Evolutionary conservation across 257 asterid genomes (phyloP), one percentile per base, ranked within the genome.

Genomic region (Plantago elongata): DNA sequence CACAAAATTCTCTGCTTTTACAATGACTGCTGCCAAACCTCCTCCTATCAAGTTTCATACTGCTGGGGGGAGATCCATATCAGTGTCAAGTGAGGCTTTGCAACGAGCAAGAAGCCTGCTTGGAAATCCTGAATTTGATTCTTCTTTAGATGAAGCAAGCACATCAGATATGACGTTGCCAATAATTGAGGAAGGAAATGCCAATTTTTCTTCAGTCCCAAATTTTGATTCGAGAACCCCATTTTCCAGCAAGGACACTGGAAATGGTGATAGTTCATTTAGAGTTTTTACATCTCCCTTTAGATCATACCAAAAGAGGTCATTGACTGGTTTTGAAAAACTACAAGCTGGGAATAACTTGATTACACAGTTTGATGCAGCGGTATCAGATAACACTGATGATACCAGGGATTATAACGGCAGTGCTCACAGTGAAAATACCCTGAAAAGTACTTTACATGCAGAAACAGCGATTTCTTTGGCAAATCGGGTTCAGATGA

Each of bases 41-140:
- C 80, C 94, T 73, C 80, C 88, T 4, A 66, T 93, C 60, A 87
- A 77, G 79, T 93, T 89, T 76, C 96, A 85, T 8, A 93, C 99
- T 61, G 97, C 99, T 43, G 99, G 97, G 38, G 99, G 97, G 63
- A 82, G 95, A 78, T 87, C 97, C 60, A 80, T 93, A 74, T 83
- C 99, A 17, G 87, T 93, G 69, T 93, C 97, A 12, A 68, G 67
- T 59, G 94, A 87, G 72, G 99, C 97, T 72, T 71, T 93, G 81
- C 72, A 78, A 68, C 94, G 90, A 43, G 99, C 99, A 27, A 85
- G 77, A 71, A 83, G 83, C 75, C 83, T 93, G 65, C 97, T 93
- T 50, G 96, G 95, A 62, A 81, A 84, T 79, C 79, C 79, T 38
- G 95, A 86, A 65, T 52, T 62, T 65, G 86, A 82, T 61, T 74